Evolutionary conservation across 345 rosid species (phyloP), one percentile per base, ranked within the genome.

Genomic region (Eutrema yunnanense): DNA sequence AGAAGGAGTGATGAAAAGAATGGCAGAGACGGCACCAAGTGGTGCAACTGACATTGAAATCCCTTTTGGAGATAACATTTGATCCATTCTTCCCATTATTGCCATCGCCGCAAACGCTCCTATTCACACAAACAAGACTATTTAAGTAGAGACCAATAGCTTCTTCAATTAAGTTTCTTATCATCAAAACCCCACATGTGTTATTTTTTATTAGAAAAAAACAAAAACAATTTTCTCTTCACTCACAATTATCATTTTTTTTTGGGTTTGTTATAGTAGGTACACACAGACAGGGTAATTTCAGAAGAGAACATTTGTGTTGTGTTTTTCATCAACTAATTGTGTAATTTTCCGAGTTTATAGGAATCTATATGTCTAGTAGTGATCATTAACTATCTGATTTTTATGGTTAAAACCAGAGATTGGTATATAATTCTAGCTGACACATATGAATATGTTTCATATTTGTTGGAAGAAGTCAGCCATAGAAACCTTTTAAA

Each of bases 41-140:
- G 98, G 98, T 22, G 98, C 95, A 66, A 94, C 86, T 9, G 96
- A 87, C 78, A 89, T 80, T 19, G 96, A 81, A 52, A 94, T 52
- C 55, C 97, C 98, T 71, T 84, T 89, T 2, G 92, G 81, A 26
- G 85, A 86, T 34, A 91, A 65, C 9, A 89, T 69, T 56, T 91
- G 95, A 75, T 94, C 98, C 59, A 94, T 78, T 82, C 86, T 94
- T 76, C 96, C 97, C 73, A 91, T 57, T 73, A 89, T 44, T 7
- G 97, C 98, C 98, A 94, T 94, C 3, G 98, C 97, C 33, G 85
- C 92, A 79, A 94, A 94, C 46, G 95, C 98, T n/a, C 98, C 98
- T 93, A 81, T 47, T 65, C 30, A 69, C 4, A 30, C 12, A 29
- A 11, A 11, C 8, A 52, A 11, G 14, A 53, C 30, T 6, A 29